phyloP scores from a whole-genome alignment of 805 yeast species.

The Yarrowia sp. region DNA sequence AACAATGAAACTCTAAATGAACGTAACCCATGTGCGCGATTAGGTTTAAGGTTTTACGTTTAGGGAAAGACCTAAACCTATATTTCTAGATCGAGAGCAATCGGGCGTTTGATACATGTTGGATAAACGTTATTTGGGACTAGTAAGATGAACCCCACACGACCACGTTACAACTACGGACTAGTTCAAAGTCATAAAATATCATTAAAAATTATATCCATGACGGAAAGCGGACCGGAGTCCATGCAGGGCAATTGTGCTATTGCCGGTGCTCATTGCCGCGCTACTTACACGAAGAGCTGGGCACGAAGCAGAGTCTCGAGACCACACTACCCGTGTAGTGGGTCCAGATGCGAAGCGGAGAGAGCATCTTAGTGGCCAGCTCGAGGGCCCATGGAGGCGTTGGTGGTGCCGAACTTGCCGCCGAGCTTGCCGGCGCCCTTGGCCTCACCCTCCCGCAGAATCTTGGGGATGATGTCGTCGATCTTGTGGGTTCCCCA shows the following conservation, averaged over 20 bases:
- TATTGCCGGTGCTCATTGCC: no score
- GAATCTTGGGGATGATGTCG: constrained; percentile 20
- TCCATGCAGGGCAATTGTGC: background rate
- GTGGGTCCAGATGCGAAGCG: no score
- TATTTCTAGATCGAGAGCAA: constrained; percentile 10
- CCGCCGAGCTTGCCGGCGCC: constrained; percentile 5
- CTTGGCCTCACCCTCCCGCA: background rate
- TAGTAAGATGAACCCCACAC: background rate
- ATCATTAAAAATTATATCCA: background rate
- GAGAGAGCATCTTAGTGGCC: background rate
- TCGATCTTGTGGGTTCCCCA: constrained; percentile 26
- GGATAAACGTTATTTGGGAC: background rate
- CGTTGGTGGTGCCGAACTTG: constrained; percentile 25
- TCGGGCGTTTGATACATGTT: constrained; percentile 13
- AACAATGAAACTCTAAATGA: background rate
- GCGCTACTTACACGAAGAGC: no score
- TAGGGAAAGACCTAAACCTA: background rate
- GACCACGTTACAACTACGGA: background rate
- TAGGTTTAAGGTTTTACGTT: background rate
- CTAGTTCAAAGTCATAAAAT: background rate
- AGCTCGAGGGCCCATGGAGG: constrained; percentile 24
- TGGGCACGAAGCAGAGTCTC: background rate
- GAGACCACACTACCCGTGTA: no score
- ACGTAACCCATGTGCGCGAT: background rate
- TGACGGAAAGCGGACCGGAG: background rate